A percentile compares a stretch with the other conserved stretches of the same genome.
phyloP scores from a whole-genome alignment of 495 filamentous ascomycete genomes.

The Penicillium soppii region DNA sequence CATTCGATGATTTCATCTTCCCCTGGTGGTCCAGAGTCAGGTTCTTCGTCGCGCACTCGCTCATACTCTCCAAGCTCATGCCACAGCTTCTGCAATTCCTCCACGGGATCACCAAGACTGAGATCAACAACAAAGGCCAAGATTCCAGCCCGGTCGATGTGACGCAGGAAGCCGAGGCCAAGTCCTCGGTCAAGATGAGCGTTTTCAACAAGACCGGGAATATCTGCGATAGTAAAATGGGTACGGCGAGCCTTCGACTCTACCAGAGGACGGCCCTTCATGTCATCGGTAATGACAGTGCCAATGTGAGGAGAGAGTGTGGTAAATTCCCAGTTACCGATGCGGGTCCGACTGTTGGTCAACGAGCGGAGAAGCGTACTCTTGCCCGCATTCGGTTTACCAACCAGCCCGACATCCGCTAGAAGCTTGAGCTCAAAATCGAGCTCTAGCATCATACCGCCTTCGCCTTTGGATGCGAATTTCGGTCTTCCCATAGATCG shows the following conservation, averaged over 20 bases:
- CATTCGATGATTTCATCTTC: slow-evolving; percentile 33
- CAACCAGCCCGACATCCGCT: slow-evolving; percentile 91
- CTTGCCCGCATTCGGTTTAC: slow-evolving; percentile 94
- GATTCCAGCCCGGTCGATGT: slow-evolving; percentile 89
- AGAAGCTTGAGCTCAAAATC: slow-evolving; percentile 93
- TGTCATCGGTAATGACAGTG: slow-evolving; percentile 85
- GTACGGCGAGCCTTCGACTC: slow-evolving; percentile 52
- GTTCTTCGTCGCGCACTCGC: slow-evolving; percentile 61
- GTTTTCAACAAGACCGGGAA: slow-evolving; percentile 86
- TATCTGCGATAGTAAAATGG: slow-evolving; percentile 91
- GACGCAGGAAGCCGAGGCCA: slow-evolving; percentile 86
- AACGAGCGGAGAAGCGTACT: slow-evolving; percentile 86
- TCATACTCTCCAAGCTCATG: slow-evolving; percentile 86
- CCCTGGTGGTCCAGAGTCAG: slow-evolving; percentile 46
- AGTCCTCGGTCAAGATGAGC: slow-evolving; percentile 92
- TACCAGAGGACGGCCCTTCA: slow-evolving; percentile 64
- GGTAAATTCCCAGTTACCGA: slow-evolving; percentile 96
- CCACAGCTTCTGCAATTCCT: slow-evolving; percentile 79
- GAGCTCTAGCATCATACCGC: slow-evolving; percentile 71
- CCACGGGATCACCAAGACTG: slow-evolving; percentile 71
- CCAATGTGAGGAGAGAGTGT: slow-evolving; percentile 93
- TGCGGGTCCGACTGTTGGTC: slow-evolving; percentile 78
- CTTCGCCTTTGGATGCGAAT: slow-evolving; percentile 84
- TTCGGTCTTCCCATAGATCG: slow-evolving; percentile 68
- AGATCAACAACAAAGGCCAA: slow-evolving; percentile 94